These are phyloP conservation scores for Keithomyces neogunnii DNA, from an alignment of 2,329 filamentous ascomycete genomes.

Conservation along the genomic window DNA sequence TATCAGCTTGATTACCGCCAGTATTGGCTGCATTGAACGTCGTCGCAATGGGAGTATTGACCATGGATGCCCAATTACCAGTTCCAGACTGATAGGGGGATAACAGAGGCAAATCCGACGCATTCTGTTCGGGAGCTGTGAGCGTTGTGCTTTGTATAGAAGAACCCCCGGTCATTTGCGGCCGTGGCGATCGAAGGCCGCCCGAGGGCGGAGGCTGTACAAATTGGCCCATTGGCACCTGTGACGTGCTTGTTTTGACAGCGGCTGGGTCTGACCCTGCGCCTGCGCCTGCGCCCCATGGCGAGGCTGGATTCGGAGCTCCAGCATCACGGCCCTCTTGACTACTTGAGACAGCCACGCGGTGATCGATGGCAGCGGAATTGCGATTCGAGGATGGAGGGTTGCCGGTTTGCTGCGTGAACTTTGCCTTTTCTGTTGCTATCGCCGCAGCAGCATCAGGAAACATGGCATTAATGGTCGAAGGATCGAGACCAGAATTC, in stretches of 20 bases:
- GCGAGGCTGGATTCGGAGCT: constrained; percentile 43
- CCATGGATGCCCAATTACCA: constrained; percentile 97
- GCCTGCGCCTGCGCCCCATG: constrained; percentile 61
- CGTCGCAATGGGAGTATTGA: constrained; percentile 91
- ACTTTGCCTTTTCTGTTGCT: constrained; percentile 95
- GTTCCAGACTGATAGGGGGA: constrained; percentile 75
- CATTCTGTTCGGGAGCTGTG: constrained; percentile 57
- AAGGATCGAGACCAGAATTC: constrained; percentile 87
- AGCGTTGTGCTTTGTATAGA: constrained; percentile 81
- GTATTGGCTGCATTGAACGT: constrained; percentile 59
- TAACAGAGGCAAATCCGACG: constrained; percentile 68
- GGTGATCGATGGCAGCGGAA: constrained; percentile 70
- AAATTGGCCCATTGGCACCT: constrained; percentile 90
- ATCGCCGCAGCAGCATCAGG: constrained; percentile 98
- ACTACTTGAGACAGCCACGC: constrained; percentile 62
- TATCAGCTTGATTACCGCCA: constrained; percentile 71
- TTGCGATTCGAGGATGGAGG: constrained; percentile 88
- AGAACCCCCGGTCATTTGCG: constrained; percentile 55
- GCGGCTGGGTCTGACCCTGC: constrained; percentile 41
- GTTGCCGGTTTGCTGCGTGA: constrained; percentile 88
- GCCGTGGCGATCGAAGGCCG: constrained; percentile 70
- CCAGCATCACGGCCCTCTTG: constrained; percentile 23
- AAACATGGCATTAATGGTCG: constrained; percentile 97
- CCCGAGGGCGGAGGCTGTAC: constrained; percentile 69
- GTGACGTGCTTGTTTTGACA: constrained; percentile 70